phyloP scores from a whole-genome alignment of 495 filamentous ascomycete genomes.

The Amphirosellinia nigrospora region DNA sequence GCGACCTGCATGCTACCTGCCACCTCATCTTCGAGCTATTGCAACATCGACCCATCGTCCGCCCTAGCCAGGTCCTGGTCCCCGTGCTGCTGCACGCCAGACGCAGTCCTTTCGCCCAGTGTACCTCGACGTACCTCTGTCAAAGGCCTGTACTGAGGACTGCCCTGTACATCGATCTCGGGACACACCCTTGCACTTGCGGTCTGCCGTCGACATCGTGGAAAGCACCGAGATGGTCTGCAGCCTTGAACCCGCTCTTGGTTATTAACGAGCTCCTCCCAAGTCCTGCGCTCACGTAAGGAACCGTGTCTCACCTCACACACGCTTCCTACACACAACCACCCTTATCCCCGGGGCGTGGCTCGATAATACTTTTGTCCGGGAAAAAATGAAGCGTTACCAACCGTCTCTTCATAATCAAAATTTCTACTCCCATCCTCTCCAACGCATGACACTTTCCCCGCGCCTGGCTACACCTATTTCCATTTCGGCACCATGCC shows the following conservation, averaged over 20 bases:
- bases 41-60: constrained; percentile 45
- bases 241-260: constrained; percentile 42
- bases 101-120: constrained; percentile 33
- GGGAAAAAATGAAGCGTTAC: constrained; percentile 44
- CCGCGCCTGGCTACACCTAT: constrained; percentile 35
- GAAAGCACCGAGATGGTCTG: constrained; percentile 40
- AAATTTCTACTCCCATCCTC: constrained; percentile 25
- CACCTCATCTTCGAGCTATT: constrained; percentile 47
- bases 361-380: constrained; percentile 36
- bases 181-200: constrained; percentile 40
- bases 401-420: constrained; percentile 40
- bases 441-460: constrained; percentile 33
- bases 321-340: constrained; percentile 31
- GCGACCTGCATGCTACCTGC: constrained; percentile 44
- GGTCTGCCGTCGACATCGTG: constrained; percentile 42
- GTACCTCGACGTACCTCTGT: constrained; percentile 45
- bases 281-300: constrained; percentile 36
- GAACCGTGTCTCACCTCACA: constrained; percentile 30
- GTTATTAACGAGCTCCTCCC: constrained; percentile 40
- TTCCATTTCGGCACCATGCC: constrained; percentile 44
- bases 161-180: constrained; percentile 39
- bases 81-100: constrained; percentile 36
- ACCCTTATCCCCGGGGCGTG: constrained; percentile 36
- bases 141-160: constrained; percentile 39
- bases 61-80: constrained; percentile 35